A percentile compares a stretch with the other conserved stretches of the same genome.
Evolutionary conservation across 306 rosid genomes (phyloP).

Genomic region (Prunus mira): DNA sequence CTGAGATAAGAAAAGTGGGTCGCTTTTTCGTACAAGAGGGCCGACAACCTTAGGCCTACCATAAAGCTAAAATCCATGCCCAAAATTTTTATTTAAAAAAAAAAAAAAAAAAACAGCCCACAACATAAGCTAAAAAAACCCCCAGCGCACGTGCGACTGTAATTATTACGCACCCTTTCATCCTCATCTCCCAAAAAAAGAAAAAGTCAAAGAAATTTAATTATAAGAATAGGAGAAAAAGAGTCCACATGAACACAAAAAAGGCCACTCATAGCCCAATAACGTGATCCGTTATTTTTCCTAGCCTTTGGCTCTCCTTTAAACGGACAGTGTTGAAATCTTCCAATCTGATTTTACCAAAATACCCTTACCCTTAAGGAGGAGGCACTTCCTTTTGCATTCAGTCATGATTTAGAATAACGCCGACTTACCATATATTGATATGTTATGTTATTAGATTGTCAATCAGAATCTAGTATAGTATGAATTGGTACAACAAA

Average conservation of each 20-base stretch:
- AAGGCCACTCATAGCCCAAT: constrained; percentile 40
- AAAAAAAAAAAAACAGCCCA: not conserved
- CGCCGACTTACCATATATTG: not conserved
- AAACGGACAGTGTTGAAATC: constrained; percentile 41
- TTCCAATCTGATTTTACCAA: not conserved
- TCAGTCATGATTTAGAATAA: not conserved
- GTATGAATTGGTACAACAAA: no score
- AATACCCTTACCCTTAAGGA: not conserved
- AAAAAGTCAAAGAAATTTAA: constrained; percentile 36
- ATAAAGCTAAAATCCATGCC: constrained; percentile 39
- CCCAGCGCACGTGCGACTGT: constrained; percentile 73
- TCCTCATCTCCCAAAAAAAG: constrained; percentile 22
- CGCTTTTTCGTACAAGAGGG: constrained; percentile 40
- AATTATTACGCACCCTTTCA: constrained; percentile 52
- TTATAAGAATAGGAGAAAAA: constrained; percentile 6
- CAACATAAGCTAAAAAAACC: not conserved
- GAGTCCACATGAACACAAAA: constrained; percentile 23
- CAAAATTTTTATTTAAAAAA: not conserved
- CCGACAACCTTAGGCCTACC: constrained; percentile 70
- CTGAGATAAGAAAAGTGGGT: constrained; percentile 36
- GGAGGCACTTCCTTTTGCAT: not conserved
- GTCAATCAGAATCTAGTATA: not conserved
- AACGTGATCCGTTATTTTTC: constrained; percentile 75
- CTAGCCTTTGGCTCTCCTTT: constrained; percentile 21
- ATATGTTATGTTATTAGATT: not conserved